phyloP scores from a whole-genome alignment of 768 basidiomycete genomes.

The Macrolepiota dolichaula region DNA sequence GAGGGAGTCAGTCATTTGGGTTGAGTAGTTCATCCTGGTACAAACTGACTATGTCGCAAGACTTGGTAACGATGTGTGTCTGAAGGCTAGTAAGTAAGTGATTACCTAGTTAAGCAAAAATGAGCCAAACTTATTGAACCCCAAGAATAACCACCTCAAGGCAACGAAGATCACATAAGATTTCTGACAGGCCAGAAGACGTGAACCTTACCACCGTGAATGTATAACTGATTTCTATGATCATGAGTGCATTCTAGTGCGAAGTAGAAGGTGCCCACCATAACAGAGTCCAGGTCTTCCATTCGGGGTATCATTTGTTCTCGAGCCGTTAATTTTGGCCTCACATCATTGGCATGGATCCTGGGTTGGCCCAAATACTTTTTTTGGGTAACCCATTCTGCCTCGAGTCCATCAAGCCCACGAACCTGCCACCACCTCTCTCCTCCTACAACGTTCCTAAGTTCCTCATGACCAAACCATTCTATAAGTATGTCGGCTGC shows the following conservation, averaged over 20 bases:
- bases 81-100: conserved; percentile 14
- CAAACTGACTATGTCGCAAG: conserved; percentile 45
- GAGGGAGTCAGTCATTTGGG: background rate
- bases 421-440: conserved; percentile 84
- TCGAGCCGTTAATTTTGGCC: conserved; percentile 28
- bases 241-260: conserved; percentile 4
- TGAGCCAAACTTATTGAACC: conserved; percentile 53
- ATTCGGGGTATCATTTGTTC: conserved; percentile 43
- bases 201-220: conserved; percentile 51
- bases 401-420: conserved; percentile 65
- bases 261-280: conserved; percentile 32
- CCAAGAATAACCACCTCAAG: conserved; percentile 62
- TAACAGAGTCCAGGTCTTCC: conserved; percentile 53
- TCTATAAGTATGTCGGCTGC: conserved; percentile 68
- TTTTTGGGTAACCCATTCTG: conserved; percentile 57
- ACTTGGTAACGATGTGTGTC: conserved; percentile 63
- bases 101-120: background rate
- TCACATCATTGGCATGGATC: conserved; percentile 19
- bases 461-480: conserved; percentile 70
- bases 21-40: background rate
- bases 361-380: conserved; percentile 31
- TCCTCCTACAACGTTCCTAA: conserved; percentile 68
- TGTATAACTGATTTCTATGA: conserved; percentile 46
- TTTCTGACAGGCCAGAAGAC: background rate
- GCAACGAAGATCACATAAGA: background rate